Percentiles rank a stretch among this genome's conserved stretches.
phyloP scores from a whole-genome alignment of 768 basidiomycete species.

The Boletus rubescentipes region DNA sequence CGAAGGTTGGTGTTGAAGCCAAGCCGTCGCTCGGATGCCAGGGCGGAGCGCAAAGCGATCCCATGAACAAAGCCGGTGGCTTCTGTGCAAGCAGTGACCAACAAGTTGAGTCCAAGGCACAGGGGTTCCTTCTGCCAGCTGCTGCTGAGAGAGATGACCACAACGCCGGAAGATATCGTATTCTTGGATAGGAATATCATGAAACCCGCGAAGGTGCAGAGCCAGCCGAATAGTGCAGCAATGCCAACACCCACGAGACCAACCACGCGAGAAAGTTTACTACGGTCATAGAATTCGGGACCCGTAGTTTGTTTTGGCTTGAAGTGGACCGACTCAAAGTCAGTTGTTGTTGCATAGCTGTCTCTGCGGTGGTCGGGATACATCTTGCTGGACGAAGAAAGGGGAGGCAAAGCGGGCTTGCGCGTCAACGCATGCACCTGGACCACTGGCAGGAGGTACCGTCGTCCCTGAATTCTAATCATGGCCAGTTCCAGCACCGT shows the following conservation, averaged over 20 bases:
- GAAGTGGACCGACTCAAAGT: slow-evolving; percentile 25
- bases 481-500: neutral
- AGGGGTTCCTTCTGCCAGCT: slow-evolving; percentile 21
- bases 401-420: neutral
- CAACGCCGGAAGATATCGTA: slow-evolving; percentile 24
- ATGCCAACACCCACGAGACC: slow-evolving; percentile 26
- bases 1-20: slow-evolving; percentile 32
- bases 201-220: slow-evolving; percentile 25
- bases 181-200: slow-evolving; percentile 24
- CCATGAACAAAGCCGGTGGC: slow-evolving; percentile 30
- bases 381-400: slow-evolving; percentile 6
- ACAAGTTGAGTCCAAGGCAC: slow-evolving; percentile 25
- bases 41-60: slow-evolving; percentile 27
- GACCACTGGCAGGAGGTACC: too few species aligned
- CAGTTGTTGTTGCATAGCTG: slow-evolving; percentile 7
- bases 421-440: neutral
- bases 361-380: neutral
- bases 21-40: slow-evolving; percentile 25
- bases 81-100: slow-evolving; percentile 30
- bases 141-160: slow-evolving; percentile 17
- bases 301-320: slow-evolving; percentile 22
- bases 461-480: slow-evolving; percentile 6
- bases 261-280: slow-evolving; percentile 22
- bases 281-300: slow-evolving; percentile 30
- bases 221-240: slow-evolving; percentile 20